Percentiles rank a stretch among this genome's conserved stretches.
Evolutionary conservation across 2,329 filamentous ascomycete genomes (phyloP).

Genomic region (Cylindrodendrum hubeiense): DNA sequence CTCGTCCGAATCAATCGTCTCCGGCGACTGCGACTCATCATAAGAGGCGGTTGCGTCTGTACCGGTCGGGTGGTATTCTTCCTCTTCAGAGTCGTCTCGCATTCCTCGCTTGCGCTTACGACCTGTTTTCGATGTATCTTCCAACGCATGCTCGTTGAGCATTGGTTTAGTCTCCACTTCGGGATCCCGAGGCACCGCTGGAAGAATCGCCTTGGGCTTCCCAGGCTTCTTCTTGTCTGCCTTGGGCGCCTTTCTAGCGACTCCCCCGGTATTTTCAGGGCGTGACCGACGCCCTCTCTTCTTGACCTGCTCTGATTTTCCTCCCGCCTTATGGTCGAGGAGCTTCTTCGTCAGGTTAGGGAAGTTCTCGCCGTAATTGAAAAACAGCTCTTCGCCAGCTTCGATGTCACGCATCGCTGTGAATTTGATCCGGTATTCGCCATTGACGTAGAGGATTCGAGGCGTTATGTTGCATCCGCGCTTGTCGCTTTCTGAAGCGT

Average conservation of each 20-base stretch:
- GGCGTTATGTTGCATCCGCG: conserved; percentile 72
- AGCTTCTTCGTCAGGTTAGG: conserved; percentile 67
- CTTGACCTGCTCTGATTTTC: conserved; percentile 44
- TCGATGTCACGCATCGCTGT: conserved; percentile 75
- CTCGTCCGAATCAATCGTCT: conserved; percentile 39
- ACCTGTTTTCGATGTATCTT: conserved; percentile 19
- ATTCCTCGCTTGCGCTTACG: conserved; percentile 47
- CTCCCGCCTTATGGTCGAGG: conserved; percentile 53
- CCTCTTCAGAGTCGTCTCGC: conserved; percentile 46
- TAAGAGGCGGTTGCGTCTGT: conserved; percentile 37
- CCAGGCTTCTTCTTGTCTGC: conserved; percentile 41
- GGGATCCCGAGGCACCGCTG: conserved; percentile 7
- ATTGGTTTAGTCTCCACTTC: conserved; percentile 34
- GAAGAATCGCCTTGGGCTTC: conserved; percentile 31
- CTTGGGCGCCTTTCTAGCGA: conserved; percentile 43
- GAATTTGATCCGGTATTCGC: conserved; percentile 82
- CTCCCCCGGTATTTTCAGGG: conserved; percentile 33
- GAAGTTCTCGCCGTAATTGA: conserved; percentile 82
- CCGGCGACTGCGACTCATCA: conserved; percentile 38
- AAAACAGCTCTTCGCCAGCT: conserved; percentile 82
- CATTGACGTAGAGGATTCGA: conserved; percentile 78
- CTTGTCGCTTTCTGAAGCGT: conserved; percentile 67
- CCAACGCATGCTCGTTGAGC: conserved; percentile 25
- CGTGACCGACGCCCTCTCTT: conserved; percentile 42
- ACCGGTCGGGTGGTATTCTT: conserved; percentile 45